Conservation (phyloP, 257 asterid species). For the Cruciata laevipes region DNA sequence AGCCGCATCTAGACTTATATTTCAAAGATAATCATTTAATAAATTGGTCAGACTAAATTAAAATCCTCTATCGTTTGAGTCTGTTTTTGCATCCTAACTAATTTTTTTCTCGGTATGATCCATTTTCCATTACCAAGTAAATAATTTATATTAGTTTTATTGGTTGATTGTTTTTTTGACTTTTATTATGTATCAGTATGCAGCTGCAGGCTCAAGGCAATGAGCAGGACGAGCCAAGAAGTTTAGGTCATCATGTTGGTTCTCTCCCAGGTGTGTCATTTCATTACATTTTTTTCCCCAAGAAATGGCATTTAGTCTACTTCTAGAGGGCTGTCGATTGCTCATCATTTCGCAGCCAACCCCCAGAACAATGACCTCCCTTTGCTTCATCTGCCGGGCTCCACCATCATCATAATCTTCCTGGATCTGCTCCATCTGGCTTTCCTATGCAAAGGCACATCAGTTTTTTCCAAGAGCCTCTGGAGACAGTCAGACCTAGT, state of each 20-base stretch:
- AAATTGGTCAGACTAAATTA: background rate
- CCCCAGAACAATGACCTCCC: conserved; percentile 22
- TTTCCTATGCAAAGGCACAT: conserved; percentile 32
- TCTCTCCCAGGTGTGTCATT: conserved; percentile 46
- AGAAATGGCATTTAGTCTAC: too few relatives aligned
- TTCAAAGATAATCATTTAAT: background rate
- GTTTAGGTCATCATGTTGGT: conserved; percentile 38
- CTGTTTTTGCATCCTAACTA: background rate
- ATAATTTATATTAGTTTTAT: background rate
- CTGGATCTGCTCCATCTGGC: conserved; percentile 69
- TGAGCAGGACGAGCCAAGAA: conserved; percentile 49
- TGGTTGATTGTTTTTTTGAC: background rate
- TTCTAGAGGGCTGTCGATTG: conserved; percentile 19
- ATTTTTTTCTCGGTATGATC: background rate
- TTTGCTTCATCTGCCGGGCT: conserved; percentile 28
- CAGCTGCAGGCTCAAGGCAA: conserved; percentile 38
- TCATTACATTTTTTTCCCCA: background rate
- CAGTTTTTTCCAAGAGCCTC: conserved; percentile 38
- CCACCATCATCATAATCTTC: conserved; percentile 24
- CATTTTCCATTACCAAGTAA: background rate
- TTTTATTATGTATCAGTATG: conserved; percentile 28
- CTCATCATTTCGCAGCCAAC: conserved; percentile 24
- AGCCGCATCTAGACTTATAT: background rate
- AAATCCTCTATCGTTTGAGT: background rate
- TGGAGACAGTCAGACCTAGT: conserved; percentile 22